Base-by-base conservation (phyloP, 495 filamentous ascomycete species). In the Chaetomium tenue region DNA sequence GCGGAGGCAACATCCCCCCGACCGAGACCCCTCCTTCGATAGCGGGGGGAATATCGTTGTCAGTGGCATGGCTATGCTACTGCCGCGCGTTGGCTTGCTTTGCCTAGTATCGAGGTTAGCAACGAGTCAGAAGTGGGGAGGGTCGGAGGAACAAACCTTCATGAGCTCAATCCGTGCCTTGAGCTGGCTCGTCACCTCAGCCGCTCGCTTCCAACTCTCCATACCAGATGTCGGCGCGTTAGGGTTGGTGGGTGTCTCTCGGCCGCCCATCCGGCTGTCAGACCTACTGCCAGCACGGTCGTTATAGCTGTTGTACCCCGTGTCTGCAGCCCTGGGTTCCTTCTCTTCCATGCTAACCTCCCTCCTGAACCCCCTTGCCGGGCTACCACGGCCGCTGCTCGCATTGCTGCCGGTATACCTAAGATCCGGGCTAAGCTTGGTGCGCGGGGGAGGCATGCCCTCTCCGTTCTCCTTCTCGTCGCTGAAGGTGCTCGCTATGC, bases 141-240 rank as follows among this genome's bases (percentile, higher is more conserved):
- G 33, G 33, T 37, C 33, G 33, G 33, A 3, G n/a, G 18, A 6
- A 69, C 71, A 62, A 74, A 83, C 83, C 81, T 86, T 86, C 83
- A 86, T 86, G 74, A 79, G 78, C 82, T 99, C 95, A 75, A 99
- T 99, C 76, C 93, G 84, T 50, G 92, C 89, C 81, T 98, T 99
- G 71, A 99, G 77, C 76, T 94, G 92, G 75, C 90, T 97, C 47
- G 95, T 99, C 13, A 99, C 95, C 79, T 99, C 95, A n/a, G 94
- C 94, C 33, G 95, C 95, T 68, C 95, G 80, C 80, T 93, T 95
- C 92, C 94, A 99, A 73, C 91, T 97, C 77, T 97, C 94, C 52
- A 91, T 89, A 11, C 78, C 78, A 15, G 87, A 88, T 51, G 87
- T 84, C 11, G 71, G 71, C 52, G 72, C 68, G n/a, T 64, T 71